Evolutionary conservation across 805 yeast genomes (phyloP).

Genomic region (fission yeast (Schizosaccharomyces pombe)): DNA sequence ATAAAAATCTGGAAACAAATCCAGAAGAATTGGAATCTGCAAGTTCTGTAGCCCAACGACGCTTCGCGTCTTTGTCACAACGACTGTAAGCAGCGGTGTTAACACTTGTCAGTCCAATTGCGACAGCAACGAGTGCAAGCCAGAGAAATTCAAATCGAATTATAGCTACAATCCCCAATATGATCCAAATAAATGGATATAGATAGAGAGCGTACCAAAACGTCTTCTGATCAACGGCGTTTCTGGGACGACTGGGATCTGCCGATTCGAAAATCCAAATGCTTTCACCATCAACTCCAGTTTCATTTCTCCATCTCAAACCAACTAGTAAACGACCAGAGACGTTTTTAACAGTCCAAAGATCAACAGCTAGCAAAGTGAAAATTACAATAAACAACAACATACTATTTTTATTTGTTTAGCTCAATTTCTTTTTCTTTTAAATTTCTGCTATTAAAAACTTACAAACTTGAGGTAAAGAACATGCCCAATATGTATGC

Average conservation of each 20-base stretch:
- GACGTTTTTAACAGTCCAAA: conserved; percentile 81
- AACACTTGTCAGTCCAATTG: conserved; percentile 4
- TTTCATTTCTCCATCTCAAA: conserved; percentile 86
- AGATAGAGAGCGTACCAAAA: conserved; percentile 65
- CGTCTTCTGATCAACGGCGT: conserved; percentile 74
- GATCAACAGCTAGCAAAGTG: conserved; percentile 62
- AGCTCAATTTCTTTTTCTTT: not conserved
- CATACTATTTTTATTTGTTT: conserved; percentile 18
- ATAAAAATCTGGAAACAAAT: not conserved
- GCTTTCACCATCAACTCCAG: conserved; percentile 37
- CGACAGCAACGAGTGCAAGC: conserved; percentile 8
- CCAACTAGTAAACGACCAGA: conserved; percentile 81
- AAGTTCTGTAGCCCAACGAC: conserved; percentile 2
- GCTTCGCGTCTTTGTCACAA: conserved; percentile 3
- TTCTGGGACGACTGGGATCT: conserved; percentile 38
- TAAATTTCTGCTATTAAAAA: not conserved
- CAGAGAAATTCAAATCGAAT: conserved; percentile 51
- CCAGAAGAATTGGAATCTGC: not conserved
- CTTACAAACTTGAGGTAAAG: conserved; percentile 34
- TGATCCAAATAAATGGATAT: conserved; percentile 54
- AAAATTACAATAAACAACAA: conserved; percentile 59
- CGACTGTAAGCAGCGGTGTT: conserved; percentile 1
- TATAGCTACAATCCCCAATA: conserved; percentile 53
- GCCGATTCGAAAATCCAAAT: conserved; percentile 80
- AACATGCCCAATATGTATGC: conserved; percentile 50